phyloP scores from a whole-genome alignment of 2,329 filamentous ascomycete genomes.

The Lachnellula cervina region DNA sequence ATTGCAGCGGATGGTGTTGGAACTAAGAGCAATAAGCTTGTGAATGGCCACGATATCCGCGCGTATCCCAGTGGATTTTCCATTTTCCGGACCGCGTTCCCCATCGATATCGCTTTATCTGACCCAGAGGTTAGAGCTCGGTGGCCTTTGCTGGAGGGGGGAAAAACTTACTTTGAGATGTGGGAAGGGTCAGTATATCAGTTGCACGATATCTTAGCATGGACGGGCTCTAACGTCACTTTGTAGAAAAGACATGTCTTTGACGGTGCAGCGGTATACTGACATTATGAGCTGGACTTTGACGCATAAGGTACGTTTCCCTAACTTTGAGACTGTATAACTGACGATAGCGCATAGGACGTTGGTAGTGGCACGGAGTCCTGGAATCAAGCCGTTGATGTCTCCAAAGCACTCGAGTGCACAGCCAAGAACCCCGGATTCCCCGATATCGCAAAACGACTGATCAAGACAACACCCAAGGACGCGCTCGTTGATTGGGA shows the following conservation, averaged over 20 bases:
- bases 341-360: background rate
- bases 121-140: slow-evolving; percentile 27
- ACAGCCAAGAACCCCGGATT: background rate
- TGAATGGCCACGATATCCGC: slow-evolving; percentile 33
- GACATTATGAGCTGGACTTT: background rate
- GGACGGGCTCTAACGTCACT: background rate
- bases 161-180: background rate
- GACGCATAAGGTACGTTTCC: background rate
- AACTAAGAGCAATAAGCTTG: slow-evolving; percentile 16
- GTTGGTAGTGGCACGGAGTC: background rate
- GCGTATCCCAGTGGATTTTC: slow-evolving; percentile 37
- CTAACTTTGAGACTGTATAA: background rate
- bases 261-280: background rate
- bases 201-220: background rate
- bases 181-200: background rate
- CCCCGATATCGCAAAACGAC: background rate
- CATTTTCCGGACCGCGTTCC: slow-evolving; percentile 30
- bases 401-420: background rate
- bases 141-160: background rate
- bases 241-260: background rate
- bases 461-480: background rate
- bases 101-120: background rate
- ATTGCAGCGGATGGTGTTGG: slow-evolving; percentile 37
- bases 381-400: background rate
- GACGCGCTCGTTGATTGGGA: slow-evolving; percentile 17